Conservation (phyloP, 192 early-diverging fungal species). For the Backusella westeae region DNA sequence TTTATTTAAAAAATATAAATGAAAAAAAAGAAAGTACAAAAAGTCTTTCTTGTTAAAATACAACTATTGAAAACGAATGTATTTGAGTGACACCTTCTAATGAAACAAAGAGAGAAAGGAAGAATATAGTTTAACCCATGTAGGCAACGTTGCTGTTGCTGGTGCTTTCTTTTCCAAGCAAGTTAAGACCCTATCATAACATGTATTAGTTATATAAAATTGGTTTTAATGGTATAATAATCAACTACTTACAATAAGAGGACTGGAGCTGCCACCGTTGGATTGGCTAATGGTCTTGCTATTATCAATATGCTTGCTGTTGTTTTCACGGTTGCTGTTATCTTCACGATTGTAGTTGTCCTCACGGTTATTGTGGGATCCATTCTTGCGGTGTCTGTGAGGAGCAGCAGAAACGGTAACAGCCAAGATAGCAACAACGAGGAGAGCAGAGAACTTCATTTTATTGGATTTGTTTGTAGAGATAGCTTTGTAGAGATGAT, state of each 20-base stretch:
- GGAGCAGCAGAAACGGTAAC: background rate
- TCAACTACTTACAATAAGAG: background rate
- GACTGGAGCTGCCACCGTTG: background rate
- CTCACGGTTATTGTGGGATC: background rate
- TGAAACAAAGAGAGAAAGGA: background rate
- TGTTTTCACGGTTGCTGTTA: background rate
- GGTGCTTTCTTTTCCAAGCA: background rate
- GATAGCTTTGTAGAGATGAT: background rate
- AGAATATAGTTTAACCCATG: background rate
- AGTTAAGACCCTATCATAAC: background rate
- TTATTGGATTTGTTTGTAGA: background rate
- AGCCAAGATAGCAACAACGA: background rate
- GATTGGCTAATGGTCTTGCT: background rate
- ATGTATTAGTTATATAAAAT: background rate
- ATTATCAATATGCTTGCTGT: background rate
- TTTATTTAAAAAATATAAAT: background rate
- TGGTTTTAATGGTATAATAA: background rate
- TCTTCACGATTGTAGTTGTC: background rate
- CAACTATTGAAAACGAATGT: background rate
- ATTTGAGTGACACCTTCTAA: background rate
- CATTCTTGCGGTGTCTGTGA: background rate
- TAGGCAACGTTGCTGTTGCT: background rate
- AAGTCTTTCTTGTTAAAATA: background rate
- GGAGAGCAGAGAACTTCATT: constrained; percentile 4
- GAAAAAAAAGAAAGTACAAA: background rate